phyloP scores from a whole-genome alignment of 2,329 filamentous ascomycete species.

The Chalaropsis ovoidea region DNA sequence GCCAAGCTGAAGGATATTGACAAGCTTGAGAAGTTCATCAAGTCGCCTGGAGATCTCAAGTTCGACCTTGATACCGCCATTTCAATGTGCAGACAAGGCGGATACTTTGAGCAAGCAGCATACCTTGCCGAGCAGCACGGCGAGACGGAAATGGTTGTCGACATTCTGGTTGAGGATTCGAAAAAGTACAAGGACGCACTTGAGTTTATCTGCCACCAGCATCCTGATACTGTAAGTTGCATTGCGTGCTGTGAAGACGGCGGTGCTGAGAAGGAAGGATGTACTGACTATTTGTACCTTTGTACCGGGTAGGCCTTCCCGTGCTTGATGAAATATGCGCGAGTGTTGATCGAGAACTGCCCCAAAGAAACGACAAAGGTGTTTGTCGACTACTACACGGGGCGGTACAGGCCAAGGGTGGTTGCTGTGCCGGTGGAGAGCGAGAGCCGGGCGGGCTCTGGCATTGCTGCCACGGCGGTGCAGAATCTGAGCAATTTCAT shows the following conservation, averaged over 20 bases:
- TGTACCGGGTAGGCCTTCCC: slow-evolving; percentile 55
- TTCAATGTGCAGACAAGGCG: slow-evolving; percentile 91
- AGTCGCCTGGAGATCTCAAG: slow-evolving; percentile 84
- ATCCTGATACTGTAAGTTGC: slow-evolving; percentile 58
- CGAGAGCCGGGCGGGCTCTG: slow-evolving; percentile 29
- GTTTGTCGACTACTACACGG: slow-evolving; percentile 93
- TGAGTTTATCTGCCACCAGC: slow-evolving; percentile 80
- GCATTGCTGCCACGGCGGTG: slow-evolving; percentile 61
- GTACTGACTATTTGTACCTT: not conserved
- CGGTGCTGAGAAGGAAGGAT: too few species aligned
- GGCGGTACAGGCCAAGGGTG: slow-evolving; percentile 64
- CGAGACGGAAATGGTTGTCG: slow-evolving; percentile 86
- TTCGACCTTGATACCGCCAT: slow-evolving; percentile 97
- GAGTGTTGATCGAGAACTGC: slow-evolving; percentile 79
- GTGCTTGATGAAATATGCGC: slow-evolving; percentile 89
- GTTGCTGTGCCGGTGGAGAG: slow-evolving; percentile 25
- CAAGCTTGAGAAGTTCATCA: slow-evolving; percentile 94
- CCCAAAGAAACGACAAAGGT: slow-evolving; percentile 70
- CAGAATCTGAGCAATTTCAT: slow-evolving; percentile 78
- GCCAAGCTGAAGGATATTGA: slow-evolving; percentile 95
- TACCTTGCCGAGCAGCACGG: slow-evolving; percentile 91
- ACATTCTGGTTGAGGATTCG: slow-evolving; percentile 91
- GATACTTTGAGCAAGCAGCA: slow-evolving; percentile 92
- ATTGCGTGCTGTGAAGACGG: not conserved
- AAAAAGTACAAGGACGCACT: slow-evolving; percentile 82